phyloP scores from a whole-genome alignment of 495 filamentous ascomycete genomes.

The Aspergillus diversus region DNA sequence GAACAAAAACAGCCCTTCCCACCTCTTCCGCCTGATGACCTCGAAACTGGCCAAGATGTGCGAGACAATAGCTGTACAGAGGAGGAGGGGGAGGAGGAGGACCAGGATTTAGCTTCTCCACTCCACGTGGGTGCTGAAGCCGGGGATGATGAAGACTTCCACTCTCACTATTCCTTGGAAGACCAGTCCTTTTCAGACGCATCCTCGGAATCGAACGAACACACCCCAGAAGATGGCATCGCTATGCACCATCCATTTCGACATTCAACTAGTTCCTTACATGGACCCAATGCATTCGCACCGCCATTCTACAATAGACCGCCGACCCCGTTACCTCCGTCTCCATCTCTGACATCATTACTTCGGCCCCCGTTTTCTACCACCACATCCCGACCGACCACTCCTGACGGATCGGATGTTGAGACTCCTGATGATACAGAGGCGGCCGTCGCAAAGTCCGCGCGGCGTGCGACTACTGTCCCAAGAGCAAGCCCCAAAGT shows the following conservation, averaged over 20 bases:
- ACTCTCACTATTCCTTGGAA: slow-evolving; percentile 50
- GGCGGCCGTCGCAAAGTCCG: slow-evolving; percentile 65
- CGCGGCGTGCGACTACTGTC: slow-evolving; percentile 68
- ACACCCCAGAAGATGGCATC: slow-evolving; percentile 37
- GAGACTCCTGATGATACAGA: slow-evolving; percentile 68
- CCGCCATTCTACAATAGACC: slow-evolving; percentile 89
- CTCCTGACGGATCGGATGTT: slow-evolving; percentile 87
- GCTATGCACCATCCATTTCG: slow-evolving; percentile 45
- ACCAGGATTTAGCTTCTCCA: slow-evolving; percentile 32
- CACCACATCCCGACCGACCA: slow-evolving; percentile 82
- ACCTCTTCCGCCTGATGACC: slow-evolving; percentile 37
- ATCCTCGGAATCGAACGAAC: slow-evolving; percentile 43
- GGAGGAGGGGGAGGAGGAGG: slow-evolving; percentile 38
- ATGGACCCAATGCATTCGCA: slow-evolving; percentile 65
- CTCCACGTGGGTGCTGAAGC: slow-evolving; percentile 39
- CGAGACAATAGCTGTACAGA: slow-evolving; percentile 31
- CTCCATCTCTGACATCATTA: slow-evolving; percentile 93
- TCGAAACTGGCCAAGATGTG: slow-evolving; percentile 29
- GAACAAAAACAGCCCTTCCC: slow-evolving; percentile 48
- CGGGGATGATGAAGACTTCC: slow-evolving; percentile 50
- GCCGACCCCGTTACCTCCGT: slow-evolving; percentile 87
- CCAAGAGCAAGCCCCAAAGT: slow-evolving; percentile 90
- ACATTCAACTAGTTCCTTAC: slow-evolving; percentile 47
- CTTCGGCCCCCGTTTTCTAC: slow-evolving; percentile 73
- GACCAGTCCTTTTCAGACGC: slow-evolving; percentile 44